These are phyloP conservation scores for Actinomucor elegans DNA, from an alignment of 371 early-diverging fungal genomes.

Conservation along the genomic window DNA sequence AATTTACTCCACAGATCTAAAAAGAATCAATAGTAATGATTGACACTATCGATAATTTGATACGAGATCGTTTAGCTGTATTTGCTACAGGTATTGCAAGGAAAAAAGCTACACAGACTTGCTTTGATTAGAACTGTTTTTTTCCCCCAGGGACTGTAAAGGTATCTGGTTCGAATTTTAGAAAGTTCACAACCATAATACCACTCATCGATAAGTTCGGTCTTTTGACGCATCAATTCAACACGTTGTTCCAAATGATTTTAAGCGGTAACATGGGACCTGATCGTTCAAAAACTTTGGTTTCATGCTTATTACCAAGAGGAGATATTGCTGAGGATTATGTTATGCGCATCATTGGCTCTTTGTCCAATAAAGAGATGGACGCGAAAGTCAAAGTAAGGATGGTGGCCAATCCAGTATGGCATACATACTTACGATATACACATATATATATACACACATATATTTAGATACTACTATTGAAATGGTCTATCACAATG, in stretches of 20 bases:
- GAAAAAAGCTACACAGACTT: too few species aligned
- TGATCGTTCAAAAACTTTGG: not conserved
- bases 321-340: constrained; percentile 34
- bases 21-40: too few species aligned
- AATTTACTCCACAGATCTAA: too few species aligned
- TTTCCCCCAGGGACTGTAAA: too few species aligned
- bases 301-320: constrained; percentile 49
- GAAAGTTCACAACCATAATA: too few species aligned
- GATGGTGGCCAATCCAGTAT: not conserved
- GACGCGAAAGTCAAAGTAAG: constrained; percentile 26
- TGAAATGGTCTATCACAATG: constrained; percentile 51
- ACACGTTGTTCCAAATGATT: not conserved
- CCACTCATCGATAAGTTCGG: not conserved
- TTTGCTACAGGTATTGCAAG: too few species aligned
- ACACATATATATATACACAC: too few species aligned
- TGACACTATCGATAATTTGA: too few species aligned
- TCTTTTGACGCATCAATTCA: not conserved
- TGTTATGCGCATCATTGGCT: constrained; percentile 40
- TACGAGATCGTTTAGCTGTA: too few species aligned
- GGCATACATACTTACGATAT: too few species aligned
- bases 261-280: not conserved
- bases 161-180: too few species aligned
- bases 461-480: constrained; percentile 10
- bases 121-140: too few species aligned
- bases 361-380: constrained; percentile 26